Base-by-base conservation (phyloP, 495 filamentous ascomycete genomes). In the Friedmanniomyces simplex region DNA sequence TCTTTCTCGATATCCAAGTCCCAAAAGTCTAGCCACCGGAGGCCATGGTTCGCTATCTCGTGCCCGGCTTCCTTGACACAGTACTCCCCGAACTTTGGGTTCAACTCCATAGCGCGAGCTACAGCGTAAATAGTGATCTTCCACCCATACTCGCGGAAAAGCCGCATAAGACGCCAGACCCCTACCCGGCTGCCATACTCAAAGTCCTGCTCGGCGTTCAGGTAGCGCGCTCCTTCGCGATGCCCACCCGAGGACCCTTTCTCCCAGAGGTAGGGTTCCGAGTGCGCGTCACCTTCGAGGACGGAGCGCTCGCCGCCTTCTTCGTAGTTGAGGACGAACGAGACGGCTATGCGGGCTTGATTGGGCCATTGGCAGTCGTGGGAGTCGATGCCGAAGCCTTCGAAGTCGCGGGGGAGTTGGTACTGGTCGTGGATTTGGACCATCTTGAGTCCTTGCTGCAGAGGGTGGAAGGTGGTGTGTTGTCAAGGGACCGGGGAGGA, bases 251-350 rank as follows among this genome's bases (percentile, higher is more conserved):
- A 52, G 14, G 57, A 52, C 10, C 67, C 67, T 55, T 69, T 69
- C 52, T 69, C 67, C 65, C 67, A 69, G 21, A 69, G 59, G 51
- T 69, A 67, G 2, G 65, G 67, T 47, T 69, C 67, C 18, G 37
- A 55, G 47, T 63, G 42, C 24, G 57, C 50, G 53, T 69, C 67
- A 28, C 67, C 67, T 41, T 69, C 67, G 26, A 56, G 51, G 34
- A 67, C 48, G 51, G 48, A 59, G 21, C 65, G 65, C 47, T 69
- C 65, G 56, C 67, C 67, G 34, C 67, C 55, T 57, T 57, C 55
- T 58, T 68, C 66, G 59, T 69, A 69, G 54, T 69, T 69, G 24
- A 69, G 63, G 50, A 69, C 64, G 67, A 69, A 69, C 8, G 65
- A 67, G 20, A 69, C 55, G 11, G 67, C 65, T 30, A 69, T 69